Conservation (phyloP, 2,329 filamentous ascomycete species). For the Penicillium sp. region DNA sequence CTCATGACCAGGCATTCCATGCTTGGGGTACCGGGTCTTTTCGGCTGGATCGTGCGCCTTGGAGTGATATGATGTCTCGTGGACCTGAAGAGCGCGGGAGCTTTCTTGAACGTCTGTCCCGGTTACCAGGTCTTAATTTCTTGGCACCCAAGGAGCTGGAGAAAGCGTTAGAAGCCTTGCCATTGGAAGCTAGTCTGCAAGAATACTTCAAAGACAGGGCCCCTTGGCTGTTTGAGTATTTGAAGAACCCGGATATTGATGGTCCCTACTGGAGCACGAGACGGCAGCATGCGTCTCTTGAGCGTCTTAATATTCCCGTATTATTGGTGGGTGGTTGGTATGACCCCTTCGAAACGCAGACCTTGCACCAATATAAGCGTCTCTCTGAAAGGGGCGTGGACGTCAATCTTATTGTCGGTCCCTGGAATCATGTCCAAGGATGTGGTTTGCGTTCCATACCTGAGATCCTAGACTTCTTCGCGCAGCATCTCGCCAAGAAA, state of each 20-base stretch:
- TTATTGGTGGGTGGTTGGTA: constrained; percentile 17
- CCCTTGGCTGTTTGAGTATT: constrained; percentile 18
- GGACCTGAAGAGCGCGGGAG: constrained; percentile 1
- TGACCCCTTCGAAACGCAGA: constrained; percentile 15
- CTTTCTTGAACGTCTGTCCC: constrained; percentile 7
- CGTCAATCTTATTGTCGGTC: constrained; percentile 15
- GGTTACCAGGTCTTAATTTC: constrained; percentile 12
- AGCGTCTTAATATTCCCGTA: constrained; percentile 12
- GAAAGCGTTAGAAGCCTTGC: constrained; percentile 5
- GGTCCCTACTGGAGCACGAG: constrained; percentile 10
- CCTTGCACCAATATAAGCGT: constrained; percentile 10
- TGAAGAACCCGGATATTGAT: constrained; percentile 10
- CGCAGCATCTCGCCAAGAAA: constrained; percentile 12
- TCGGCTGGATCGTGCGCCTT: constrained; percentile 14
- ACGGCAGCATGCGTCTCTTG: constrained; percentile 10
- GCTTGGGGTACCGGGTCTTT: constrained; percentile 15
- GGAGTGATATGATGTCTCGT: constrained; percentile 17
- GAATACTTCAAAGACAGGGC: constrained; percentile 12
- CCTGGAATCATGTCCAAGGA: constrained; percentile 16
- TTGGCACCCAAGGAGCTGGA: constrained; percentile 10
- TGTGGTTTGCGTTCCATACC: constrained; percentile 12
- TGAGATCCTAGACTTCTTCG: constrained; percentile 15
- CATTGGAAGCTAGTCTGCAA: constrained; percentile 9
- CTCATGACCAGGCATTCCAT: constrained; percentile 16
- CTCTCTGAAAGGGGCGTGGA: constrained; percentile 8